Percentiles rank a stretch among this genome's conserved stretches.
Conservation (phyloP, 2,329 filamentous ascomycete species). For the Ceratocystis cacaofunesta region DNA sequence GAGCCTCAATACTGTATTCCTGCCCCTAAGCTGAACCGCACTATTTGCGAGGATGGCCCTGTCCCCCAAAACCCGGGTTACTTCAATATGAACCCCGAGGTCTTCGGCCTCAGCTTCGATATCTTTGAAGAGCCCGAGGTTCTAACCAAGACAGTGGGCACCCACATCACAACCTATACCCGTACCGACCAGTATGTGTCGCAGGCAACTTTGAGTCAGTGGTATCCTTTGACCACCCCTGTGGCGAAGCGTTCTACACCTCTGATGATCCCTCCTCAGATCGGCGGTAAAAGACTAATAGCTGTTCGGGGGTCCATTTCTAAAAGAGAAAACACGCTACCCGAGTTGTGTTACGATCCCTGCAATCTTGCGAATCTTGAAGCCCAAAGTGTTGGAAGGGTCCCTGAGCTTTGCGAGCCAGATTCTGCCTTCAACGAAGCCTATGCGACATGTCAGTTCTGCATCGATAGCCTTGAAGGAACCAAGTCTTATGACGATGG, state of each 20-base stretch:
- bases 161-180: slow-evolving; percentile 29
- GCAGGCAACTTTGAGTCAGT: slow-evolving; percentile 23
- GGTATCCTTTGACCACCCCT: not conserved
- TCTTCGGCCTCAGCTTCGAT: slow-evolving; percentile 47
- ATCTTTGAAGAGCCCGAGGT: slow-evolving; percentile 39
- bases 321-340: slow-evolving; percentile 24
- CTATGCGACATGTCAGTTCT: slow-evolving; percentile 32
- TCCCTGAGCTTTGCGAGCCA: slow-evolving; percentile 29
- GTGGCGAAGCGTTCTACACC: not conserved
- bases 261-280: slow-evolving; percentile 18
- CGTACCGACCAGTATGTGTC: slow-evolving; percentile 42
- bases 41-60: not conserved
- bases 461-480: slow-evolving; percentile 18
- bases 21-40: slow-evolving; percentile 25
- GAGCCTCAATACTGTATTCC: slow-evolving; percentile 30
- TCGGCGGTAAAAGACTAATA: too few species aligned
- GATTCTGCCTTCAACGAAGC: slow-evolving; percentile 29
- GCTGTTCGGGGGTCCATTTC: not conserved
- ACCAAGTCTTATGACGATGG: not conserved
- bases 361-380: slow-evolving; percentile 39
- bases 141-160: slow-evolving; percentile 25
- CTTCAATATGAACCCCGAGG: slow-evolving; percentile 46
- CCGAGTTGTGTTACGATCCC: slow-evolving; percentile 34
- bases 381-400: slow-evolving; percentile 35
- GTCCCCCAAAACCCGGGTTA: slow-evolving; percentile 32